A percentile compares a stretch with the other conserved stretches of the same genome.
These are phyloP conservation scores for Yamadazyma laniorum DNA, from an alignment of 805 yeast species.

Conservation along the genomic window DNA sequence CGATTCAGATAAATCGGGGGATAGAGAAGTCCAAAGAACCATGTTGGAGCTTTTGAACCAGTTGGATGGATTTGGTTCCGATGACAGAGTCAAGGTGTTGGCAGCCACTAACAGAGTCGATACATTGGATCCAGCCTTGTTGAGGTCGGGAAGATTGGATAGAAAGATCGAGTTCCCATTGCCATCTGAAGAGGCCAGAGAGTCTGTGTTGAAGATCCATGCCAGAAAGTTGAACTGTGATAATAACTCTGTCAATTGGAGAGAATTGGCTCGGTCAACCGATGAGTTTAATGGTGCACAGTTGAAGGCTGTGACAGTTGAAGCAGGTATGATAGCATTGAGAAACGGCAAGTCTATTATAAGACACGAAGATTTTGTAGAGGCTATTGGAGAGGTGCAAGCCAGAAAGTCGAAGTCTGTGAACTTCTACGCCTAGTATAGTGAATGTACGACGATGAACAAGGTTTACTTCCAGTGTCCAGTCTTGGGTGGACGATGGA, in stretches of 20 bases:
- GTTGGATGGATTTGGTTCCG: conserved; percentile 93
- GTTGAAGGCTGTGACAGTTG: conserved; percentile 97
- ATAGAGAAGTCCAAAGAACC: conserved; percentile 47
- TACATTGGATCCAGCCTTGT: conserved; percentile 95
- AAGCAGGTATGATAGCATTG: conserved; percentile 99
- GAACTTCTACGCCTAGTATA: conserved; percentile 81
- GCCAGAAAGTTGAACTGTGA: conserved; percentile 96
- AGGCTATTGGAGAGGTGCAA: conserved; percentile 97
- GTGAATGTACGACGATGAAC: too few species aligned
- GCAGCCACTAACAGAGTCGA: conserved; percentile 99
- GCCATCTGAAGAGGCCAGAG: conserved; percentile 97
- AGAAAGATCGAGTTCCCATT: conserved; percentile 97
- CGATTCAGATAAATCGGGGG: conserved; percentile 46
- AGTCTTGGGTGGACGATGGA: too few species aligned
- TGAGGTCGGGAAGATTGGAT: conserved; percentile 96
- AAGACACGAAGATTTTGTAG: conserved; percentile 96
- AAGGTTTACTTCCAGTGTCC: too few species aligned
- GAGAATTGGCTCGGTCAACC: conserved; percentile 95
- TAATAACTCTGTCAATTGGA: conserved; percentile 86
- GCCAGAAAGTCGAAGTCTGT: conserved; percentile 95
- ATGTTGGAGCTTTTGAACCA: conserved; percentile 50
- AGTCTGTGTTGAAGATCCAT: conserved; percentile 93
- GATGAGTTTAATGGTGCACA: conserved; percentile 99
- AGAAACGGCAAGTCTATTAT: conserved; percentile 90
- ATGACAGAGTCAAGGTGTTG: conserved; percentile 93